Evolutionary conservation across 768 basidiomycete species (phyloP).

Genomic region (Omphalotus guepiniiformis): DNA sequence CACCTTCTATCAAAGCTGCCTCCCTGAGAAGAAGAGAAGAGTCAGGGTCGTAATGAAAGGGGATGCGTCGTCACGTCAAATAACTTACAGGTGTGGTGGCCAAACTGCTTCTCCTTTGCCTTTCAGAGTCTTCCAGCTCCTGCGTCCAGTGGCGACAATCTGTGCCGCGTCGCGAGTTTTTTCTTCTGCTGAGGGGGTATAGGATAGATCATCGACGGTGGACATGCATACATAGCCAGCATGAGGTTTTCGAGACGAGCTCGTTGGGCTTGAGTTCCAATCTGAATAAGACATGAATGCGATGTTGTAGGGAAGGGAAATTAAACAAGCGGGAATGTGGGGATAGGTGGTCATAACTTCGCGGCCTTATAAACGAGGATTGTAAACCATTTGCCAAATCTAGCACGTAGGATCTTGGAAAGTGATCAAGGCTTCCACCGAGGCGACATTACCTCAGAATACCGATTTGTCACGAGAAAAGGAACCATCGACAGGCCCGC

Average conservation of each 20-base stretch:
- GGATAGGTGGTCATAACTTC: not conserved
- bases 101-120: slow-evolving; percentile 52
- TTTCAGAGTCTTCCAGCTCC: slow-evolving; percentile 52
- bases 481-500: slow-evolving; percentile 8
- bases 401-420: slow-evolving; percentile 8
- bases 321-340: slow-evolving; percentile 1
- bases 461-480: slow-evolving; percentile 4
- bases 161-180: slow-evolving; percentile 24
- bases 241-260: slow-evolving; percentile 15
- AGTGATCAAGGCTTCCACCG: not conserved
- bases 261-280: slow-evolving; percentile 13
- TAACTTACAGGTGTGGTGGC: slow-evolving; percentile 44
- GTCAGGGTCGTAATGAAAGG: not conserved
- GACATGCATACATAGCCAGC: slow-evolving; percentile 28
- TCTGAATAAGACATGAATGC: slow-evolving; percentile 14
- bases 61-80: not conserved
- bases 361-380: slow-evolving; percentile 1
- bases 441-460: not conserved
- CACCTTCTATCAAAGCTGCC: slow-evolving; percentile 52
- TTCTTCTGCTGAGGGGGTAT: slow-evolving; percentile 35
- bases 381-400: slow-evolving; percentile 6
- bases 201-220: slow-evolving; percentile 39
- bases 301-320: not conserved
- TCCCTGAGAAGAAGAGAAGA: slow-evolving; percentile 25
- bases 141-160: slow-evolving; percentile 41